Evolutionary conservation across 1,139 yeast genomes (phyloP), one percentile per base, ranked within the genome.

Genomic region (Pichia sp.): DNA sequence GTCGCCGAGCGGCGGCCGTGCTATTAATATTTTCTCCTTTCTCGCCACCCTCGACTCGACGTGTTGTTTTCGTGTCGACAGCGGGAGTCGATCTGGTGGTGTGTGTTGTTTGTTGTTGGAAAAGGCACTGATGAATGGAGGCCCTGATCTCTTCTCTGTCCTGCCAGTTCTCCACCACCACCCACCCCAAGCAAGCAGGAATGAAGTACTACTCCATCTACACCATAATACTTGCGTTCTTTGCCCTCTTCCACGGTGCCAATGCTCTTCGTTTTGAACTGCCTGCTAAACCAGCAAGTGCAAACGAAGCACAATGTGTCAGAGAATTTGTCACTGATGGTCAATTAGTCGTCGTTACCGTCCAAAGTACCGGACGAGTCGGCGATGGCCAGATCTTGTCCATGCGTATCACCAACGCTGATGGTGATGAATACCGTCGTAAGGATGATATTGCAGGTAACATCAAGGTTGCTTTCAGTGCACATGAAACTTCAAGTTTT

Each of bases 251-350:
- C 9, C 48, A 46, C 10, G 32, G 45, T 3, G 57, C 46, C 3
- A 33, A 38, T 18, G 63, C 57, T 1, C 56, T 64, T 32, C 58
- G 65, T 47, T 56, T 64, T 37, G 68, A 64, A 38, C 48, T 64
- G n/a, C 60, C 60, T 20, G 67, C 68, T 4, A 15, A 19, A n/a
- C 53, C 56, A 17, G 39, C 50, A 10, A 44, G 51, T 35, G 55
- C 54, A 33, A 56, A 57, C 2, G 63, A 63, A 18, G 83, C 83
- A 30, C 71, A 78, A 51, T 91, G 99, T 73, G 79, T 91, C 55
- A 85, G 98, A 65, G 97, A 91, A 66, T 91, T 91, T 64, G 95
- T 88, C 45, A 73, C 78, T 46, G 85, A 82, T 58, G 90, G 87
- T 49, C 93, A 89, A 62, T 69, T 90, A 59, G 97, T 91, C 30